A percentile compares a stretch with the other conserved stretches of the same genome.
These are phyloP conservation scores for Globisporangium recalcitrans DNA, from an alignment of 352 stramenopile species.

Conservation along the genomic window DNA sequence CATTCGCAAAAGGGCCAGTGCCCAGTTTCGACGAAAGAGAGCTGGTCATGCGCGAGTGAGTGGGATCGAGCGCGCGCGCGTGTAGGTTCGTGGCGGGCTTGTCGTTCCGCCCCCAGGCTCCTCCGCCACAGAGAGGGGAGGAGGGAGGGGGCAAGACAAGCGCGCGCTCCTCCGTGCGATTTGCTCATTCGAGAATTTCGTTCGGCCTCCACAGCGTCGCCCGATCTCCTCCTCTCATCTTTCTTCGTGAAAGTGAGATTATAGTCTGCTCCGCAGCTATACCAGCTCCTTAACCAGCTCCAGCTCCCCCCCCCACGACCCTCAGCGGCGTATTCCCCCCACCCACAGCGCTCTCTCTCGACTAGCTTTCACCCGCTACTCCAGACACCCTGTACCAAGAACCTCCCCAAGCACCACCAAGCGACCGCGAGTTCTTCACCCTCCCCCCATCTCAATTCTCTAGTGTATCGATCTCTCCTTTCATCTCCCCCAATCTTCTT, in stretches of 20 bases:
- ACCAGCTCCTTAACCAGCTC: conserved; percentile 10
- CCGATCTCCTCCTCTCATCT: conserved; percentile 30
- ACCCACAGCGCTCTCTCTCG: conserved; percentile 14
- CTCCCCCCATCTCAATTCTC: not conserved
- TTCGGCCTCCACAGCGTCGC: conserved; percentile 30
- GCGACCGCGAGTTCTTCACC: conserved; percentile 1
- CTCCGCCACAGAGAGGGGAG: no score
- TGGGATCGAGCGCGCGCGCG: not conserved
- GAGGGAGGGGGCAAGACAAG: not conserved
- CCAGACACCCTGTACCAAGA: conserved; percentile 16
- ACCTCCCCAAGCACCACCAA: conserved; percentile 2
- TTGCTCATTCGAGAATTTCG: conserved; percentile 43
- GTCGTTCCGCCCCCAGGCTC: not conserved
- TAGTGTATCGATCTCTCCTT: not conserved
- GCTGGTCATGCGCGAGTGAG: conserved; percentile 8
- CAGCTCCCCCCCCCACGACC: conserved; percentile 21
- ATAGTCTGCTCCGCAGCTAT: conserved; percentile 25
- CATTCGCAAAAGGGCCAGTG: conserved; percentile 7
- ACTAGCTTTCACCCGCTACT: not conserved
- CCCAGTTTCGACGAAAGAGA: conserved; percentile 1
- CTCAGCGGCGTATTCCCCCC: conserved; percentile 20
- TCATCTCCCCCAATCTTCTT: conserved; percentile 11
- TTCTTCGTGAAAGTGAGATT: conserved; percentile 27
- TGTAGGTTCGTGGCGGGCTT: not conserved
- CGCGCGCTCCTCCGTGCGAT: conserved; percentile 1